Conservation (phyloP, 371 early-diverging fungal species). For the Lichtheimia ramosa region DNA sequence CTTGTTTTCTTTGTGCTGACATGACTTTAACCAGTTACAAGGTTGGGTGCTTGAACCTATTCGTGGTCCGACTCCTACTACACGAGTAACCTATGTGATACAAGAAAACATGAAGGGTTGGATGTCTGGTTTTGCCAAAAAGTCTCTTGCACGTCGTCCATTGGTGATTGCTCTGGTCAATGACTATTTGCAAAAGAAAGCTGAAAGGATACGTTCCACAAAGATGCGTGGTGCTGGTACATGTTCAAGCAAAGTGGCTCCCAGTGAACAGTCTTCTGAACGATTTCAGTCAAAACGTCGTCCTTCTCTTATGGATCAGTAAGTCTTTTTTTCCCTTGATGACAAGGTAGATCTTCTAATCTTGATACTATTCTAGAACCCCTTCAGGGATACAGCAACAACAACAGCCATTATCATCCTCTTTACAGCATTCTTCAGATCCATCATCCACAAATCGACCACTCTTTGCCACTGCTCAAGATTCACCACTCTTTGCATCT, state of each 20-base stretch:
- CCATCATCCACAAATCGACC: not conserved
- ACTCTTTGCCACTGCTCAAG: not conserved
- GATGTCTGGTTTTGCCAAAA: slow-evolving; percentile 65
- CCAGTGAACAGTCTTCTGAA: not conserved
- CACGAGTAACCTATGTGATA: slow-evolving; percentile 59
- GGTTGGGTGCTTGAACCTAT: slow-evolving; percentile 70
- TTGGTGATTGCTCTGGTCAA: slow-evolving; percentile 62
- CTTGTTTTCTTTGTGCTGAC: too few relatives aligned
- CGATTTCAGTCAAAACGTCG: slow-evolving; percentile 8
- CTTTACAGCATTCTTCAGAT: too few relatives aligned
- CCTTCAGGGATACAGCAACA: not conserved
- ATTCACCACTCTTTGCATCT: slow-evolving; percentile 5
- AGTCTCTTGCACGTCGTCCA: slow-evolving; percentile 61
- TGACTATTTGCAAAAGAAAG: slow-evolving; percentile 63
- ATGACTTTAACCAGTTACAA: slow-evolving; percentile 23
- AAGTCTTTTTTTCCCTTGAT: too few relatives aligned
- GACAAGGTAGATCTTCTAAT: too few relatives aligned
- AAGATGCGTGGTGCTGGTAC: slow-evolving; percentile 5
- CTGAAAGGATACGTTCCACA: slow-evolving; percentile 35
- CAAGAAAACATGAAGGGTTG: slow-evolving; percentile 53
- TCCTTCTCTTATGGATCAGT: slow-evolving; percentile 1
- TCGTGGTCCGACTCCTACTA: slow-evolving; percentile 45
- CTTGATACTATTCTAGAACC: not conserved
- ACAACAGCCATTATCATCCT: not conserved
- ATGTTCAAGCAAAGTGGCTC: not conserved